phyloP scores from a whole-genome alignment of 805 yeast genomes.

The Blastobotrys terrestris region DNA sequence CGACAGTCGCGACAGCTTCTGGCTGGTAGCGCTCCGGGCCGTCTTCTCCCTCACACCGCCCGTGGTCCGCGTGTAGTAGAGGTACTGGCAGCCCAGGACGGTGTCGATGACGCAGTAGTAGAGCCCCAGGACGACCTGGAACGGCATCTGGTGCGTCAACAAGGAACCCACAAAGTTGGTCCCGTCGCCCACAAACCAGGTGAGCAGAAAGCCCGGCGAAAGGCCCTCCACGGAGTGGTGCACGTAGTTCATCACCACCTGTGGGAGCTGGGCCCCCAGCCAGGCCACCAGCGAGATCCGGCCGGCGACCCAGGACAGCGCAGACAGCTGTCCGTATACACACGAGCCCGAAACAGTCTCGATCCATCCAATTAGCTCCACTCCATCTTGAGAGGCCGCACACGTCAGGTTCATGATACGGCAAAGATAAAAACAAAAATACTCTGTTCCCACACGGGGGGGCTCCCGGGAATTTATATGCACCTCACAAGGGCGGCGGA shows the following conservation, averaged over 20 bases:
- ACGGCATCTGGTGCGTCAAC: conserved; percentile 70
- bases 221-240: conserved; percentile 63
- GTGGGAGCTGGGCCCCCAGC: conserved; percentile 73
- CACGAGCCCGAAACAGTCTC: conserved; percentile 21
- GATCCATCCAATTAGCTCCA: conserved; percentile 23
- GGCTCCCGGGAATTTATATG: not conserved
- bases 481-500: not conserved
- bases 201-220: conserved; percentile 50
- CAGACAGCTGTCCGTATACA: conserved; percentile 24
- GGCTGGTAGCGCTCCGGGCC: conserved; percentile 6
- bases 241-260: conserved; percentile 52
- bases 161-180: conserved; percentile 63
- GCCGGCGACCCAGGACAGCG: conserved; percentile 21
- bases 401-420: conserved; percentile 9
- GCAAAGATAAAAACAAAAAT: not conserved
- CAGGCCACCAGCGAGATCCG: conserved; percentile 39
- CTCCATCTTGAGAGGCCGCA: conserved; percentile 25
- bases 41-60: not conserved
- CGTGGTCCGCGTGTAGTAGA: conserved; percentile 46
- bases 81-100: conserved; percentile 61
- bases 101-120: conserved; percentile 72
- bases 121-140: conserved; percentile 64
- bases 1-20: conserved; percentile 21
- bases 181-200: conserved; percentile 63
- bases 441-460: not conserved